Base-by-base conservation (phyloP, 345 rosid species). In the Erodium maritimum region DNA sequence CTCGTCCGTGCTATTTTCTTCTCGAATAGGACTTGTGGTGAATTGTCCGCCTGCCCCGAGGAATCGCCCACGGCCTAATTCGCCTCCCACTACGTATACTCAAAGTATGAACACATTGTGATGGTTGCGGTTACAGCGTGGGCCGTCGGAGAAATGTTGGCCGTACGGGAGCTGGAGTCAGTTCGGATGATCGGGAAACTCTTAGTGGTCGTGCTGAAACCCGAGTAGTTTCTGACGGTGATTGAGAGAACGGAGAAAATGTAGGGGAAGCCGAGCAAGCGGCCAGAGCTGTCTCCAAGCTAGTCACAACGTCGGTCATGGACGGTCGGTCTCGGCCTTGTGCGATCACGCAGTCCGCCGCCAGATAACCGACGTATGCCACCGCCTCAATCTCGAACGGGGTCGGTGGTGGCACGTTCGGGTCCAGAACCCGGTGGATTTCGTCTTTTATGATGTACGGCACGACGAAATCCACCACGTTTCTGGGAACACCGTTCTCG, bases 311-410 rank as follows among this genome's bases (percentile, higher is more conserved):
- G 13, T 80, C 82, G 0, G 71, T 56, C 86, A 87, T 84, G 2
- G 97, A 66, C 4, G 95, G 97, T 46, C 93, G 65, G 37, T 78
- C 61, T 60, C 73, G 42, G 5, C 97, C 87, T 65, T 72, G 83
- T 0, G 61, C 37, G 4, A n/a, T 23, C 18, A 87, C 75, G 51
- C 93, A 87, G 10, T 87, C 88, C 0, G 71, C 79, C 1, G 88
- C 93, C 25, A 90, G 57, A 67, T 70, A 73, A 10, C 93, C 95
- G 0, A 80, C 63, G 33, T 70, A 77, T 1, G 61, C 73, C 62
- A 90, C 87, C 0, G 90, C 83, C 67, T 85, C 93, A n/a, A 90
- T 85, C 61, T 90, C 93, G 1, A 64, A 70, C 1, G 95, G 90
- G 0, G 85, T 80, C 1, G 95, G 97, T 0, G 84, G 80, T 0